Evolutionary conservation across 176 grass and related monocot genomes (phyloP), one percentile per base, ranked within the genome.

Genomic region (Avena insularis): DNA sequence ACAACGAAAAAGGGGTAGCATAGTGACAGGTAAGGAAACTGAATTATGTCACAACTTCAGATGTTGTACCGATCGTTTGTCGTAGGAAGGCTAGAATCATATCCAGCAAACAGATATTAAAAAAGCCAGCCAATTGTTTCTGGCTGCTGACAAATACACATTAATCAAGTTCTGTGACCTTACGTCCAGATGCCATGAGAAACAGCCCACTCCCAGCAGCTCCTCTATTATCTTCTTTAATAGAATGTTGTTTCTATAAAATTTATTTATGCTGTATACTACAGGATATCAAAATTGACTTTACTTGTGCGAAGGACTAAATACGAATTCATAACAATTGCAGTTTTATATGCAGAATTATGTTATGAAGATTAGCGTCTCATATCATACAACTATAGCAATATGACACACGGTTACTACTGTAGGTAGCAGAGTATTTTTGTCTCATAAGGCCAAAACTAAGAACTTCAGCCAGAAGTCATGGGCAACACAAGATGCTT

Each of bases 361-460:
- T 47, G 23, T 49, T 91, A 81, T 58, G 40, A 50, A 85, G 43
- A 71, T 81, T 80, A 84, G 49, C 8, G 78, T 53, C 12, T 71
- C 0, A 2, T 19, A 51, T 19, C 43, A 70, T 71, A 53, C 75
- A 91, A 17, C 36, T 78, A 58, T 56, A 80, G 14, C 16, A 61
- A 40, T 0, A 45, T 76, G 69, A 75, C 21, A 40, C 6, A 0
- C 38, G 3, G 50, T 61, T 61, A 82, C 15, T 71, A 82, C 29
- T 43, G 50, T 78, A 33, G 20, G 29, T 31, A 76, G 56, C 65
- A 79, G 66, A 79, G 71, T 1, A 40, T 40, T 47, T 51, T 43
- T 29, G 23, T 33, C 57, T 38, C 12, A 16, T 75, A 75, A 75
- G 74, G 19, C 8, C 17, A 73, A 83, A 74, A 56, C 2, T 75